Evolutionary conservation across 495 filamentous ascomycete species (phyloP).

Genomic region (Parathielavia appendiculata): DNA sequence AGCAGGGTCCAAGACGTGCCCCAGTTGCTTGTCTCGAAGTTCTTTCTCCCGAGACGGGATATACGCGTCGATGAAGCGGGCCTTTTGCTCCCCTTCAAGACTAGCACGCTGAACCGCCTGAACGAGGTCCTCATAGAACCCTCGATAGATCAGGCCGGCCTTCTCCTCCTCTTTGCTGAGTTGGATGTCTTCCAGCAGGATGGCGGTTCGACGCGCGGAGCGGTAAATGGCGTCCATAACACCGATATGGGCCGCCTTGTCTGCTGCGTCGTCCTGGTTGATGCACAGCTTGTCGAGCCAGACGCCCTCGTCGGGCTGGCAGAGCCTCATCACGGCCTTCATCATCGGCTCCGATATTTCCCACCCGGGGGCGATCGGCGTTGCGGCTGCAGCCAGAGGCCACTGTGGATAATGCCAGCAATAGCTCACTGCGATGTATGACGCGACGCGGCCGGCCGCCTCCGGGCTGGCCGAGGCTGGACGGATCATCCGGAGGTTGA

Average conservation of each 20-base stretch:
- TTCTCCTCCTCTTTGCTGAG: conserved; percentile 15
- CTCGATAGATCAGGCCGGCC: conserved; percentile 17
- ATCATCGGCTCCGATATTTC: conserved; percentile 27
- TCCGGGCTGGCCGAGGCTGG: too few relatives aligned
- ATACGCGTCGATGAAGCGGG: conserved; percentile 10
- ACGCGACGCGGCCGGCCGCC: background rate
- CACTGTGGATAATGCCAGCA: conserved; percentile 27
- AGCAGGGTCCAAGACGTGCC: background rate
- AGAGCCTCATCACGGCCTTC: conserved; percentile 19
- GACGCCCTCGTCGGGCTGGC: conserved; percentile 13
- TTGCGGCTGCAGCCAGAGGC: conserved; percentile 10
- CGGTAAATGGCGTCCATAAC: conserved; percentile 30
- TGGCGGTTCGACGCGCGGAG: conserved; percentile 18
- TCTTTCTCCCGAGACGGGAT: conserved; percentile 13
- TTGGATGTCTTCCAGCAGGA: conserved; percentile 28
- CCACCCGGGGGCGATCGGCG: conserved; percentile 16
- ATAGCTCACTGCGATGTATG: conserved; percentile 28
- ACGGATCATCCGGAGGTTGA: too few relatives aligned
- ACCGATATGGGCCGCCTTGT: conserved; percentile 28
- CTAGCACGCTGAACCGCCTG: background rate
- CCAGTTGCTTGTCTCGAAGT: background rate
- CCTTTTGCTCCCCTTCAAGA: conserved; percentile 14
- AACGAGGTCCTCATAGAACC: conserved; percentile 17
- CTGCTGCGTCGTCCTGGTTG: conserved; percentile 25
- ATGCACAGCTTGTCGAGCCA: conserved; percentile 37